Percentiles rank a stretch among this genome's conserved stretches.
These are phyloP conservation scores for Paramecium sexaurelia DNA, from an alignment of 73 alveolate genomes.

Conservation along the genomic window DNA sequence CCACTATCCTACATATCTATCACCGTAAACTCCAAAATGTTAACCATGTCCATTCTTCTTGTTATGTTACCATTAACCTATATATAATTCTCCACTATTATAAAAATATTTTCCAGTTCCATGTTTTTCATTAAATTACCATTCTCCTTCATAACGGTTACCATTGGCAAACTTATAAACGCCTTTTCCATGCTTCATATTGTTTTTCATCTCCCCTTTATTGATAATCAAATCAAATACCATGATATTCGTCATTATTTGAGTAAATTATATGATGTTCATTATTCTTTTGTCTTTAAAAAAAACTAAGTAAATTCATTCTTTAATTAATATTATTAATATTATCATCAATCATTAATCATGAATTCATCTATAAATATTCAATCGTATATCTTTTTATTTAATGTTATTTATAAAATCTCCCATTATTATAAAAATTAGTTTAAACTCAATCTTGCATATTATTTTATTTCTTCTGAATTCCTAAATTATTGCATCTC, in stretches of 20 bases:
- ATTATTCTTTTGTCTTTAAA: background rate
- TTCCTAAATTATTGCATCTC: too few relatives aligned
- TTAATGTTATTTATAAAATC: too few relatives aligned
- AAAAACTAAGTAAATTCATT: background rate
- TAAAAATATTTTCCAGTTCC: slow-evolving; percentile 40
- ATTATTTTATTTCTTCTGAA: too few relatives aligned
- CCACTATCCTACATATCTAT: slow-evolving; percentile 37
- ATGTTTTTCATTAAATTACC: background rate
- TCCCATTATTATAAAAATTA: too few relatives aligned
- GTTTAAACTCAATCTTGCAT: too few relatives aligned
- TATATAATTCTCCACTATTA: slow-evolving; percentile 15
- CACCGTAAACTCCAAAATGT: background rate
- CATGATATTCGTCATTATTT: slow-evolving; percentile 55
- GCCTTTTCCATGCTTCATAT: slow-evolving; percentile 27
- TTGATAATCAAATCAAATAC: background rate
- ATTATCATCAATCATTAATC: background rate
- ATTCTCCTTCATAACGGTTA: slow-evolving; percentile 43
- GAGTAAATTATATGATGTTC: slow-evolving; percentile 8
- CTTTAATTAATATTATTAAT: background rate
- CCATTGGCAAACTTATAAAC: slow-evolving; percentile 36
- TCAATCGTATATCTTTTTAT: too few relatives aligned
- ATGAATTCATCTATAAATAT: too few relatives aligned
- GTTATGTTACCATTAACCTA: slow-evolving; percentile 9
- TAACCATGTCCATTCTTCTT: background rate
- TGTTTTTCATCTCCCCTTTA: background rate